Evolutionary conservation across 1,284 basidiomycete genomes (phyloP), one percentile per base, ranked within the genome.

Genomic region (Cutaneotrichosporon cyanovorans): DNA sequence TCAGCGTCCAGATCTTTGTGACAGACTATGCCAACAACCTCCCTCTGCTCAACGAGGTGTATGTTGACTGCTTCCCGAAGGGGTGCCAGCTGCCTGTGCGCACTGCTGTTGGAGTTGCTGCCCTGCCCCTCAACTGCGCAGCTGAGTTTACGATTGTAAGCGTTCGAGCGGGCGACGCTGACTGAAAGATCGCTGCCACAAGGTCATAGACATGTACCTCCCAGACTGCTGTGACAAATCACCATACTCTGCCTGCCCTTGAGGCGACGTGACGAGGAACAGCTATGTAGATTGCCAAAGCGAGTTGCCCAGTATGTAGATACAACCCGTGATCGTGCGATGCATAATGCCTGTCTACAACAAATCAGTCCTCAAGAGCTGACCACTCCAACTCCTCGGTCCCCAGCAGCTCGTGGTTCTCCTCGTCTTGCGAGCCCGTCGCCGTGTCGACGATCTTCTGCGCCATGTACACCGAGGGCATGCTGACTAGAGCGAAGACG

Each of bases 381-480:
- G 32, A 35, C 4, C 19, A 25, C 18, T 40, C 16, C 18, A 40
- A 30, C 4, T 20, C 30, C 14, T n/a, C 10, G 7, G 16, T 19
- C 16, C 16, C 21, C 12, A 23, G 20, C 15, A 25, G 39, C 6
- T 31, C 39, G 6, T 40, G 19, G 18, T 42, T 30, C 42, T 49
- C 47, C 42, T 49, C 47, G 18, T 36, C 34, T 15, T 21, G 18
- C 12, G 21, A n/a, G n/a, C n/a, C n/a, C 15, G 11, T 18, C 33
- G 8, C 4, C 25, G n/a, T 20, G 30, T 22, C 37, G 5, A 18
- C 40, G 11, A 60, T 31, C 7, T 47, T 46, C n/a, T 45, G 44
- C 5, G 59, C 61, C 11, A 62, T 51, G 23, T 51, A 55, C n/a
- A 66, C 38, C 2, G 58, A 51, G 10, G 63, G 63, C 4, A 62